phyloP scores from a whole-genome alignment of 345 rosid species.

The Cardamine resedifolia region DNA sequence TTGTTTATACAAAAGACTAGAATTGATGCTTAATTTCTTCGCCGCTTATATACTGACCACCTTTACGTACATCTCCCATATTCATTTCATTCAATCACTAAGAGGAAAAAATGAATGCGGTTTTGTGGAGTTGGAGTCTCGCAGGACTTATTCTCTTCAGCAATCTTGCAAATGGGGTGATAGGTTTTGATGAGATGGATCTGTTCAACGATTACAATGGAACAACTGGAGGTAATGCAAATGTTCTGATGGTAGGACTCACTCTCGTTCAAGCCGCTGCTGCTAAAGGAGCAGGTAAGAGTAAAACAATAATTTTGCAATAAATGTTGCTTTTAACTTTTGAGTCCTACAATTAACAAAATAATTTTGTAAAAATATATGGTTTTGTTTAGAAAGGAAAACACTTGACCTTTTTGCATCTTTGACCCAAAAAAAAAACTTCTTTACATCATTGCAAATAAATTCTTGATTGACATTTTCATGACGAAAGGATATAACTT shows the following conservation, averaged over 20 bases:
- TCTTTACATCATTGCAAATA: background rate
- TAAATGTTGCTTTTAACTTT: background rate
- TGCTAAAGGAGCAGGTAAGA: slow-evolving; percentile 72
- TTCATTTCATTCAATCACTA: background rate
- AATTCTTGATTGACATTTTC: background rate
- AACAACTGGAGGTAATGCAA: background rate
- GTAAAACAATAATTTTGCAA: no score
- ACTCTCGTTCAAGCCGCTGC: slow-evolving; percentile 64
- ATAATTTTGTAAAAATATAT: no score
- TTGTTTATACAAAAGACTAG: background rate
- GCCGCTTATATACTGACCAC: background rate
- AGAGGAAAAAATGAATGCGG: slow-evolving; percentile 16
- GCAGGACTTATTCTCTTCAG: slow-evolving; percentile 23
- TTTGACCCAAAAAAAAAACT: no score
- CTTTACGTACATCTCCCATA: background rate
- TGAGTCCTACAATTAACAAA: background rate
- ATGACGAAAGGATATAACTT: slow-evolving; percentile 7
- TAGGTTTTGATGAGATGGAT: slow-evolving; percentile 11
- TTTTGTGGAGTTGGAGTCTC: slow-evolving; percentile 26
- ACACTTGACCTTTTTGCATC: background rate
- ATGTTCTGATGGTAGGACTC: slow-evolving; percentile 53
- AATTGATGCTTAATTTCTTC: background rate
- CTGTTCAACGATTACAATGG: background rate
- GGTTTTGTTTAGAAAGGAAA: no score
- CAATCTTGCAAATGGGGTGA: slow-evolving; percentile 15